Percentiles rank a stretch among this genome's conserved stretches.
Evolutionary conservation across 1,284 basidiomycete species (phyloP).

Genomic region (Moesziomyces antarcticus): DNA sequence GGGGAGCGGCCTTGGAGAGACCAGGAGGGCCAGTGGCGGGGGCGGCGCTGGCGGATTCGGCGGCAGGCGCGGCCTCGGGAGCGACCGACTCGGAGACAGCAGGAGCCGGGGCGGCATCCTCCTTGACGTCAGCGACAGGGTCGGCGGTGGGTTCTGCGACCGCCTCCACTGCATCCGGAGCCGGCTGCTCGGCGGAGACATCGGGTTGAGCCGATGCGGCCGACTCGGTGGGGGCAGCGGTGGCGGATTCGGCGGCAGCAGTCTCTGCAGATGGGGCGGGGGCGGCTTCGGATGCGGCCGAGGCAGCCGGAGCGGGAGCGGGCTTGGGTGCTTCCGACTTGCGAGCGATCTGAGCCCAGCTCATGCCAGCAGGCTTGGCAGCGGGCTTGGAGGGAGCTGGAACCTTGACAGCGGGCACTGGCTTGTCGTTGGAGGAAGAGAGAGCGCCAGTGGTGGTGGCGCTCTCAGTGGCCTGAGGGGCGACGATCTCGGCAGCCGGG

Average conservation of each 20-base stretch:
- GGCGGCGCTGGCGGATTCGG: conserved; percentile 17
- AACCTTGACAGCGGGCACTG: conserved; percentile 47
- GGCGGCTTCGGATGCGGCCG: conserved; percentile 13
- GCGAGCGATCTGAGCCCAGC: conserved; percentile 67
- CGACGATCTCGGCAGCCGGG: conserved; percentile 16
- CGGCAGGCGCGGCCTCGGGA: conserved; percentile 27
- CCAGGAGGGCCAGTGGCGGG: conserved; percentile 37
- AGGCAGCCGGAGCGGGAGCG: conserved; percentile 14
- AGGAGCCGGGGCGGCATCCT: conserved; percentile 4
- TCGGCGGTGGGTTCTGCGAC: conserved; percentile 11
- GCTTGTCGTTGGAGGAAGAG: conserved; percentile 26
- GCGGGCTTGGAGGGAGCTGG: conserved; percentile 43
- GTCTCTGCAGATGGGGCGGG: conserved; percentile 11
- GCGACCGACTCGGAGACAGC: conserved; percentile 19
- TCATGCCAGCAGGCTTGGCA: conserved; percentile 50
- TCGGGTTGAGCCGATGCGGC: conserved; percentile 19
- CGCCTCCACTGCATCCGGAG: conserved; percentile 10
- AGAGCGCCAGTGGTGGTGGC: conserved; percentile 44
- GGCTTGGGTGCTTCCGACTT: conserved; percentile 59
- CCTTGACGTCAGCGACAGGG: conserved; percentile 5
- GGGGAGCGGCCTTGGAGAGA: conserved; percentile 47
- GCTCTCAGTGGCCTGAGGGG: conserved; percentile 30
- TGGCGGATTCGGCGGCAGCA: conserved; percentile 14
- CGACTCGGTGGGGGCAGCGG: conserved; percentile 7
- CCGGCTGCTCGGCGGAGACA: conserved; percentile 4